Evolutionary conservation across 1,284 basidiomycete species (phyloP).

Genomic region (Pseudozyma tsukubaensis): DNA sequence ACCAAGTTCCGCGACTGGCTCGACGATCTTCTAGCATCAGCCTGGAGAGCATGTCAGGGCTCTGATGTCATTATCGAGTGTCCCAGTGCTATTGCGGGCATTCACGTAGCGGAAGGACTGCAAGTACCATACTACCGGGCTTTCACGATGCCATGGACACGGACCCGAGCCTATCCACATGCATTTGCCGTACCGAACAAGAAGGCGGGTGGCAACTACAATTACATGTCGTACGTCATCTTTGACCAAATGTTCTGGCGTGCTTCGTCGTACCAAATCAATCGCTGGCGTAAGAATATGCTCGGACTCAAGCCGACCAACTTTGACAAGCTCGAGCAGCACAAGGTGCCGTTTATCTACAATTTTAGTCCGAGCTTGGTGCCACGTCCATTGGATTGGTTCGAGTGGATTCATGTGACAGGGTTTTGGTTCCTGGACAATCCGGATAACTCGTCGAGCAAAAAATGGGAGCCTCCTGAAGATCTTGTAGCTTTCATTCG

Average conservation of each 20-base stretch:
- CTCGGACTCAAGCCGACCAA: constrained; percentile 84
- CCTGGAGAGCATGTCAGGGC: constrained; percentile 93
- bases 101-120: constrained; percentile 94
- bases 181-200: constrained; percentile 93
- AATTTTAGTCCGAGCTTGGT: constrained; percentile 88
- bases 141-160: constrained; percentile 83
- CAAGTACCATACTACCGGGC: constrained; percentile 91
- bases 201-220: constrained; percentile 92
- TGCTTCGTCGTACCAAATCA: constrained; percentile 86
- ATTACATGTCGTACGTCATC: constrained; percentile 95
- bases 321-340: constrained; percentile 91
- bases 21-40: constrained; percentile 90
- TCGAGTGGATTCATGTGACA: constrained; percentile 95
- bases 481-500: constrained; percentile 86
- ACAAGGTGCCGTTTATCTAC: constrained; percentile 96
- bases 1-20: constrained; percentile 96
- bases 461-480: constrained; percentile 84
- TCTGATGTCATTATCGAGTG: constrained; percentile 94
- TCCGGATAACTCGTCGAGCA: constrained; percentile 81
- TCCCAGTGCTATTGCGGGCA: constrained; percentile 98
- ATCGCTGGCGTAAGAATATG: constrained; percentile 86
- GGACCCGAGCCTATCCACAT: constrained; percentile 91
- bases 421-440: constrained; percentile 72
- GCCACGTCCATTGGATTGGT: constrained; percentile 83
- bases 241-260: constrained; percentile 99